phyloP scores from a whole-genome alignment of 1,284 basidiomycete genomes.

The Cryptococcus sp. region DNA sequence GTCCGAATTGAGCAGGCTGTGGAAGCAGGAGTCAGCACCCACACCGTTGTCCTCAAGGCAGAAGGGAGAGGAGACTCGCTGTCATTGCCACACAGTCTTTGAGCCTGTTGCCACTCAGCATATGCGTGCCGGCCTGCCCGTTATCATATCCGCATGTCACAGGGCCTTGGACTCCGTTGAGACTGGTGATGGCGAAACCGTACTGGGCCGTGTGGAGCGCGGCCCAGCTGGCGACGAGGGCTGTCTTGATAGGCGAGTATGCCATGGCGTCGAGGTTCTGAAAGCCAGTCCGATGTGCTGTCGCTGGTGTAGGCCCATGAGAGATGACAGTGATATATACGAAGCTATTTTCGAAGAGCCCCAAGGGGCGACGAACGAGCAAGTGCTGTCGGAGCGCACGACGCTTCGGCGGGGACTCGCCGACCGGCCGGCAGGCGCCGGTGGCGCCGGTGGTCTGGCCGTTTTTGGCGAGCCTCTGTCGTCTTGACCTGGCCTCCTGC shows the following conservation, averaged over 20 bases:
- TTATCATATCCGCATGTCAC: conserved; percentile 29
- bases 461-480: too few relatives aligned
- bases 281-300: not conserved
- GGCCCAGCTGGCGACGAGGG: conserved; percentile 33
- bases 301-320: not conserved
- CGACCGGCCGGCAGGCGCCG: too few relatives aligned
- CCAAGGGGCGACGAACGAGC: too few relatives aligned
- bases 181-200: conserved; percentile 39
- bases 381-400: too few relatives aligned
- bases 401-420: too few relatives aligned
- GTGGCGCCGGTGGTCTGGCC: too few relatives aligned
- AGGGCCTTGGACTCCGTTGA: conserved; percentile 41
- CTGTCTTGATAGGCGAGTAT: conserved; percentile 20
- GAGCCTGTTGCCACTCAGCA: conserved; percentile 7
- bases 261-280: not conserved
- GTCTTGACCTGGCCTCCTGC: too few relatives aligned
- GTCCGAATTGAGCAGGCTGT: conserved; percentile 42
- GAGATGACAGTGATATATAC: too few relatives aligned
- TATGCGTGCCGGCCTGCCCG: conserved; percentile 3
- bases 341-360: too few relatives aligned
- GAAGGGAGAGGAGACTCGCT: conserved; percentile 13
- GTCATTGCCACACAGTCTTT: conserved; percentile 31
- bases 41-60: not conserved
- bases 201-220: conserved; percentile 41
- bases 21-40: not conserved